A percentile compares a stretch with the other conserved stretches of the same genome.
Conservation (phyloP, 1,284 basidiomycete genomes). For the Tetrapyrgos nigripes region DNA sequence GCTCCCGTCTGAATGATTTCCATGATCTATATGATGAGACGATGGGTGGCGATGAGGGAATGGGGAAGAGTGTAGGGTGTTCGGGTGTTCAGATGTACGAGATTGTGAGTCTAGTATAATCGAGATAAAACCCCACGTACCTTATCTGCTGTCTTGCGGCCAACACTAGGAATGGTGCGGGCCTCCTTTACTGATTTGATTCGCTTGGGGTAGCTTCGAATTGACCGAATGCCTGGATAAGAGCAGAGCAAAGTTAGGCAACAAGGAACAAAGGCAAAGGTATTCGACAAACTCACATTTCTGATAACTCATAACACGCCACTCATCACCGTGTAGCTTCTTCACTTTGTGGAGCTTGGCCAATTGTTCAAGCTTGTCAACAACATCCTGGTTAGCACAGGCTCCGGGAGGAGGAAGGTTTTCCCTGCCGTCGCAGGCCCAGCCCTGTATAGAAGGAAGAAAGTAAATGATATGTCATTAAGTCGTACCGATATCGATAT, state of each 20-base stretch:
- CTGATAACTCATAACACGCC: slow-evolving; percentile 64
- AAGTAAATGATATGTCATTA: too few relatives aligned
- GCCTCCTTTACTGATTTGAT: slow-evolving; percentile 74
- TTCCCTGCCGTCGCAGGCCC: slow-evolving; percentile 66
- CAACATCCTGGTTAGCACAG: slow-evolving; percentile 68
- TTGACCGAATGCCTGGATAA: slow-evolving; percentile 57
- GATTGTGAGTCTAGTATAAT: slow-evolving; percentile 2
- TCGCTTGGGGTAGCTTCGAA: slow-evolving; percentile 60
- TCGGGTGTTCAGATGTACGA: not conserved
- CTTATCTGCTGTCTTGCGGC: slow-evolving; percentile 78
- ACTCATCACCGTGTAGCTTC: slow-evolving; percentile 61
- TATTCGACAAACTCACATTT: slow-evolving; percentile 62
- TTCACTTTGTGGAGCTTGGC: slow-evolving; percentile 65
- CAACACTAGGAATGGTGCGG: slow-evolving; percentile 67
- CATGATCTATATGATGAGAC: slow-evolving; percentile 76
- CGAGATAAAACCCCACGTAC: too few relatives aligned
- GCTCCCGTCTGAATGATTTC: slow-evolving; percentile 78
- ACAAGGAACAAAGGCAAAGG: too few relatives aligned
- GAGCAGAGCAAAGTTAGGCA: not conserved
- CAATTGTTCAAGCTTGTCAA: slow-evolving; percentile 74
- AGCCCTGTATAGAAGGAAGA: too few relatives aligned
- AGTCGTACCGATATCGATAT: too few relatives aligned
- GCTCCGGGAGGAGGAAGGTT: slow-evolving; percentile 38
- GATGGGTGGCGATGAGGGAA: too few relatives aligned
- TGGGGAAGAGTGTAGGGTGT: too few relatives aligned